phyloP scores from a whole-genome alignment of 495 filamentous ascomycete species.

The Aspergillus nanangensis region DNA sequence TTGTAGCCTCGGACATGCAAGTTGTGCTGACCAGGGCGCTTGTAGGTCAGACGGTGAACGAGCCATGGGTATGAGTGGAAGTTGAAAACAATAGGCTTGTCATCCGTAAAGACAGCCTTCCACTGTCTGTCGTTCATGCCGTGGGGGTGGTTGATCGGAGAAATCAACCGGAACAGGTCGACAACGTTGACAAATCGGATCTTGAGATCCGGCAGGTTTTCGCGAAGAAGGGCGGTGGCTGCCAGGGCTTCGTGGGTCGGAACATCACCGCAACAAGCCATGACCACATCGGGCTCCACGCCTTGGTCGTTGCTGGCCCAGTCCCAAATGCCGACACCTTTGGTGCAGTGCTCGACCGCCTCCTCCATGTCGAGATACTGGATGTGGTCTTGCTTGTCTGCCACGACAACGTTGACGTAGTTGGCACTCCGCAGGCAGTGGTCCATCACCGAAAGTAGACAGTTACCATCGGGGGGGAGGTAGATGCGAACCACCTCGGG shows the following conservation, averaged over 20 bases:
- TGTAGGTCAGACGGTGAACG: conserved; percentile 67
- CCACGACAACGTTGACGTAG: conserved; percentile 74
- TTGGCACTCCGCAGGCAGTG: conserved; percentile 65
- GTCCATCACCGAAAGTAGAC: conserved; percentile 61
- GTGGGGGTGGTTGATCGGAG: conserved; percentile 60
- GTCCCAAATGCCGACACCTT: conserved; percentile 58
- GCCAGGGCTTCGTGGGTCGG: conserved; percentile 65
- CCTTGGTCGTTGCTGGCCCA: conserved; percentile 56
- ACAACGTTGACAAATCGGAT: conserved; percentile 73
- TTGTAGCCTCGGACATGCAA: conserved; percentile 68
- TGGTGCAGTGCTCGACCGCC: conserved; percentile 65
- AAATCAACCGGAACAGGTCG: conserved; percentile 70
- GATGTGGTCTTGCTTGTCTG: conserved; percentile 72
- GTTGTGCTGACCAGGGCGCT: conserved; percentile 56
- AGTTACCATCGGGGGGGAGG: conserved; percentile 71
- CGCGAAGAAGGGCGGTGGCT: conserved; percentile 60
- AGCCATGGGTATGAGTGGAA: conserved; percentile 78
- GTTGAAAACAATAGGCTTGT: conserved; percentile 71
- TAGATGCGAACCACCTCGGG: conserved; percentile 74
- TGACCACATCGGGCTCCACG: conserved; percentile 61
- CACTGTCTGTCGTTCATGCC: conserved; percentile 59
- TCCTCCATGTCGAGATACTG: conserved; percentile 66
- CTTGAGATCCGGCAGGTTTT: conserved; percentile 60
- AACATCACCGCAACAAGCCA: conserved; percentile 68
- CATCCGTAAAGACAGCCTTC: conserved; percentile 58